Evolutionary conservation across 495 filamentous ascomycete species (phyloP), one percentile per base, ranked within the genome.

Genomic region (Amphirosellinia nigrospora): DNA sequence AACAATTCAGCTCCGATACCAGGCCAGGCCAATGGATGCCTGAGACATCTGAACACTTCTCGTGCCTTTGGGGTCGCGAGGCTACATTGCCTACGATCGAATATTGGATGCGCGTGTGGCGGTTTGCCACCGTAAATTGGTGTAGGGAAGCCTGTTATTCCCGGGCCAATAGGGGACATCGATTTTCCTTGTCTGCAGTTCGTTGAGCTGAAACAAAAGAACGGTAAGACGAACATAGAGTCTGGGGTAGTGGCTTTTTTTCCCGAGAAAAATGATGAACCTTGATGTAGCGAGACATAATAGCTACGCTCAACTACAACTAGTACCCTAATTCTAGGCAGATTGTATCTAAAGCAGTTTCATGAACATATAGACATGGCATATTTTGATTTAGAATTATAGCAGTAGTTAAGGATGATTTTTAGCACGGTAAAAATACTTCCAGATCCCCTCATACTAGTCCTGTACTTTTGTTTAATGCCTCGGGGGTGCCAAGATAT

Each of bases 391-490:
- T 21, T n/a, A n/a, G 3, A 53, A 30, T 15, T 53, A 6, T 28
- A 28, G 11, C 48, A 13, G 48, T 3, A 13, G 5, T 53, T 28
- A 15, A 28, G 8, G 2, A 53, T 16, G 23, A 53, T 21, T 53
- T 30, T n/a, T 6, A 46, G 11, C 28, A n/a, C 15, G 28, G 11
- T 53, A 6, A 16, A 53, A 11, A 28, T 53, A 28, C 8, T 52
- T 13, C 10, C n/a, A 28, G 9, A 52, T 45, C 15, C 26, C 21
- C 45, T 48, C 45, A 48, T 2, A 48, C 0, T 28, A 9, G 11
- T 16, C 28, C 48, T 53, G 48, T 53, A 53, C 48, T 53, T 53
- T 53, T 53, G 48, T 53, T 28, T 13, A 53, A 28, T 53, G 48
- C 11, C 23, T 28, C 23, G 48, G 23, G 26, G 7, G 16, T 53